Evolutionary conservation across 441 rosid genomes (phyloP), one percentile per base, ranked within the genome.

Genomic region (Manihot esculenta): DNA sequence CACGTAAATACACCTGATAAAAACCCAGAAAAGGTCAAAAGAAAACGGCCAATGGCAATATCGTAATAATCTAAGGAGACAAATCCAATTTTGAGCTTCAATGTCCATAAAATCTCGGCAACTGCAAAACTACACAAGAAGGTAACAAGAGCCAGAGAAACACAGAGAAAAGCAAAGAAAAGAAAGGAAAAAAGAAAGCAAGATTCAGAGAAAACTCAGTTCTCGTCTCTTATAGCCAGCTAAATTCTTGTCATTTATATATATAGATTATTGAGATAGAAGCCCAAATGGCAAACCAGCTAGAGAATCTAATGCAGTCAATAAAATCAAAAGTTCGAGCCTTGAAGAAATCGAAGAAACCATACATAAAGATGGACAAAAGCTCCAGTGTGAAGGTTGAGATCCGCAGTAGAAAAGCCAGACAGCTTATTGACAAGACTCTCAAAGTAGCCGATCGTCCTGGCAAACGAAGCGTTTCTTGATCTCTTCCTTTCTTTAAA

Each of bases 321-420:
- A 92, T 94, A 56, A 94, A 92, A 83, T 87, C 98, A 17, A 94
- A 92, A 86, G 94, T 92, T 26, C 69, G 86, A 65, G 74, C 86
- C 18, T 41, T 87, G 71, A 90, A 82, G 87, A 89, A 82, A 83
- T 47, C 74, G 14, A 84, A 82, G 82, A 90, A 90, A 71, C 81
- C 97, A 14, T 94, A 92, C 84, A 71, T 86, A 13, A 92, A 87
- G 72, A 90, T 94, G 94, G 96, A 88, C 75, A 94, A 92, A 78
- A 91, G 97, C 79, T 75, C 96, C 0, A 95, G 99, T 67, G 98
- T 93, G 14, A 89, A 76, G 79, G 97, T 91, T 0, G 96, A 90
- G 83, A 95, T 95, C 74, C 90, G 98, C 15, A 91, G 99, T 83
- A 80, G 90, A 74, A 95, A 93, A 81, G 93, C 97, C 0, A 84